Evolutionary conservation across 805 yeast species (phyloP).

Genomic region (Cyberlindnera euphorbiiphila): DNA sequence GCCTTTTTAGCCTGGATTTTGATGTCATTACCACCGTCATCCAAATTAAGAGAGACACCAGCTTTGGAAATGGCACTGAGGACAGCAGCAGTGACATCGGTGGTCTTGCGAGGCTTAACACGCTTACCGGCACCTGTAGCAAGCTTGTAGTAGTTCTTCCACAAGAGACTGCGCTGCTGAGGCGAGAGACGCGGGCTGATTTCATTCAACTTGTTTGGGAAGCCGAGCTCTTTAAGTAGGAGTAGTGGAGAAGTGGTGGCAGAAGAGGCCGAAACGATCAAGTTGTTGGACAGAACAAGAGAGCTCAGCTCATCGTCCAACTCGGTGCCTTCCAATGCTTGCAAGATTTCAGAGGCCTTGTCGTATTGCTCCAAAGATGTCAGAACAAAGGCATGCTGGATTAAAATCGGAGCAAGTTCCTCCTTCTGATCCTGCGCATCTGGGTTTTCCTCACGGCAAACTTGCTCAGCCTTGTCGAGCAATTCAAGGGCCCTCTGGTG

Average conservation of each 20-base stretch:
- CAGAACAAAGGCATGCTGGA: constrained; percentile 56
- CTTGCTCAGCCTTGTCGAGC: constrained; percentile 41
- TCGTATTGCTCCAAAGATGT: constrained; percentile 37
- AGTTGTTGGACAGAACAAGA: constrained; percentile 31
- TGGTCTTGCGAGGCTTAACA: constrained; percentile 8
- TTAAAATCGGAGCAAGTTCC: constrained; percentile 58
- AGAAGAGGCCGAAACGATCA: constrained; percentile 19
- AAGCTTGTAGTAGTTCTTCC: constrained; percentile 23
- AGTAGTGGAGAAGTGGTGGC: constrained; percentile 19
- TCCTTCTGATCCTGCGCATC: constrained; percentile 35
- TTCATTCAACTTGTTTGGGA: constrained; percentile 22
- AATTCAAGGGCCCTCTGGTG: constrained; percentile 37
- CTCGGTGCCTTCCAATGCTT: constrained; percentile 25
- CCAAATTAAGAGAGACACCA: constrained; percentile 16
- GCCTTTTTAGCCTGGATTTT: constrained; percentile 29
- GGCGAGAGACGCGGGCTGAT: constrained; percentile 23
- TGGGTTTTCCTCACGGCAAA: constrained; percentile 38
- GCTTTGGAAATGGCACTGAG: constrained; percentile 16
- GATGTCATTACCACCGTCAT: constrained; percentile 6
- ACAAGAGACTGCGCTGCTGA: constrained; percentile 18
- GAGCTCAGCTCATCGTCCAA: constrained; percentile 28
- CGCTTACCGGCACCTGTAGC: constrained; percentile 20
- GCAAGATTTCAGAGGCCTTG: constrained; percentile 36
- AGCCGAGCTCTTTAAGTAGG: constrained; percentile 32
- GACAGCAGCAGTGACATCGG: constrained; percentile 17